Base-by-base conservation (phyloP, 495 filamentous ascomycete genomes). In the Talaromyces wortmannii region DNA sequence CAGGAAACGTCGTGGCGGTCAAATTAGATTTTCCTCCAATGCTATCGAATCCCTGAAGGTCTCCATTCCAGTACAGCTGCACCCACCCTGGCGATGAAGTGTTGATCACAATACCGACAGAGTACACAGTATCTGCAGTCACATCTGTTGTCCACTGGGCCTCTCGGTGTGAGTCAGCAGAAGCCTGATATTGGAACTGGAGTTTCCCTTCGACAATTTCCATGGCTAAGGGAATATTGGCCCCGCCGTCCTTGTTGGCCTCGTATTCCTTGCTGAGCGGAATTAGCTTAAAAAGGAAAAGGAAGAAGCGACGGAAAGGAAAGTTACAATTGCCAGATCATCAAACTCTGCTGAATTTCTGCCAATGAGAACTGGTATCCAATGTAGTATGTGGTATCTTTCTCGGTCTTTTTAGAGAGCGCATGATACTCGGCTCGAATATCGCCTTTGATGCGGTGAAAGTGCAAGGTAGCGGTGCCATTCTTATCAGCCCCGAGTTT, bases 21-120 rank as follows among this genome's bases (percentile, higher is more conserved):
- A 60, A 31, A 18, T 47, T 45, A 15, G 42, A 48, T 4, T 40
- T 8, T 13, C 13, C 23, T 31, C 50, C 45, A 13, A 23, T 15
- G 11, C 32, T 50, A 30, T 31, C 2, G 18, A 60, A 56, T 5
- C 7, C 50, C 58, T 57, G 54, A 45, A 50, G 31, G 33, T 53
- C 55, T 16, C 57, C 57, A 48, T 59, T 47, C 31, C 46, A 59
- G 48, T 59, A 56, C 15, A 59, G 43, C 53, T 59, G 53, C 15
- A 55, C 54, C 50, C 58, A 57, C 8, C 58, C 54, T 10, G 55
- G 44, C 11, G 32, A 18, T 29, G 47, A 29, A 6, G 58, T 54
- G 30, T 57, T 52, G 45, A 59, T 56, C 11, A 56, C 58, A 7
- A 60, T 44, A 5, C 53, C 54, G 33, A 44, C 49, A 12, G 50